phyloP scores from a whole-genome alignment of 352 stramenopile genomes.

The Aphanomyces invadans region DNA sequence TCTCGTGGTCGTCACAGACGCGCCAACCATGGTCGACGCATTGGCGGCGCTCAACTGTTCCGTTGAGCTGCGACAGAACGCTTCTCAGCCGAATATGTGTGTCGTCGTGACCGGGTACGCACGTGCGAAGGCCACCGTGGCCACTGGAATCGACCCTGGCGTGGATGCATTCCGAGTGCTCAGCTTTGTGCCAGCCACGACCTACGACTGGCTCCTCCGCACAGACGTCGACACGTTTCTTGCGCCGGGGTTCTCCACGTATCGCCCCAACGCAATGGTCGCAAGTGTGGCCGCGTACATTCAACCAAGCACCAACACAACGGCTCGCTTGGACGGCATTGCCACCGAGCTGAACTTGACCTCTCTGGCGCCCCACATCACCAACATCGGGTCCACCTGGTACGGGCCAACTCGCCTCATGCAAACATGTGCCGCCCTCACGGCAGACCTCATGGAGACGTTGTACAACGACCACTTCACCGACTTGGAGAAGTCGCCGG shows the following conservation, averaged over 20 bases:
- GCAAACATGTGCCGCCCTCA: not conserved
- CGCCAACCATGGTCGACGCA: not conserved
- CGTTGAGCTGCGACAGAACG: not conserved
- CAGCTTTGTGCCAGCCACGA: no score
- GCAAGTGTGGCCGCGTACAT: not conserved
- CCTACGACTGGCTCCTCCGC: constrained; percentile 15
- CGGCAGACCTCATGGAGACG: constrained; percentile 1
- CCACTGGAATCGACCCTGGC: not conserved
- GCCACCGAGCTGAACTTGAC: not conserved
- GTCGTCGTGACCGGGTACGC: not conserved
- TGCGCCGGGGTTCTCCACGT: constrained; percentile 12
- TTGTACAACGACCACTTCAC: constrained; percentile 7
- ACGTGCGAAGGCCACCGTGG: not conserved
- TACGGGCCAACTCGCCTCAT: not conserved
- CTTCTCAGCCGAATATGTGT: not conserved
- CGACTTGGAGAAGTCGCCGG: not conserved
- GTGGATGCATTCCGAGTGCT: not conserved
- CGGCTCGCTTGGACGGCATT: not conserved
- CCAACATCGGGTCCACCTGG: constrained; percentile 14
- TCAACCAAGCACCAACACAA: not conserved
- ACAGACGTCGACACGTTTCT: constrained; percentile 11
- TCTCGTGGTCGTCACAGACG: not conserved
- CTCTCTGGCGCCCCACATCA: not conserved
- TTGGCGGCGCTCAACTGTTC: not conserved
- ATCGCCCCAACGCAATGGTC: not conserved